phyloP scores from a whole-genome alignment of 345 rosid species.

The Litchi chinensis region DNA sequence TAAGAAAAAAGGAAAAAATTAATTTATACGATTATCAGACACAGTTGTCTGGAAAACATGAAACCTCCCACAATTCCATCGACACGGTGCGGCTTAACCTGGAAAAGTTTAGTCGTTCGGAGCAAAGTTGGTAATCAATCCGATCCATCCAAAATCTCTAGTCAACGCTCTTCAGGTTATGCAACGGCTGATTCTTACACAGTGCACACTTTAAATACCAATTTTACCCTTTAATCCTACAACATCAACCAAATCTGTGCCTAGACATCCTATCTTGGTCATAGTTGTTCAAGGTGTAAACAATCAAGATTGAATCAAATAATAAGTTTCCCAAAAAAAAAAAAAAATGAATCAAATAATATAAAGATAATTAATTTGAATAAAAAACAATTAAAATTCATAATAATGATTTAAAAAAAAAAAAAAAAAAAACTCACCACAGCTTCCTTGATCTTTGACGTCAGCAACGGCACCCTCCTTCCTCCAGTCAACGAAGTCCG shows the following conservation, averaged over 20 bases:
- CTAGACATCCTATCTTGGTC: background rate
- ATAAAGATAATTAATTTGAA: background rate
- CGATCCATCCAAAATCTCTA: background rate
- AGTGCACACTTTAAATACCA: background rate
- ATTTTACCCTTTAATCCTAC: conserved; percentile 1
- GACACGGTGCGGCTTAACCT: background rate
- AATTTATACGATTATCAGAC: background rate
- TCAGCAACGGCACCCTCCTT: conserved; percentile 70
- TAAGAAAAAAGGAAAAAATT: background rate
- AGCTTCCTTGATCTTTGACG: conserved; percentile 85
- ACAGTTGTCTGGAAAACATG: background rate
- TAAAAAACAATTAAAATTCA: background rate
- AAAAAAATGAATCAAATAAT: too few species aligned
- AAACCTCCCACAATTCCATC: background rate
- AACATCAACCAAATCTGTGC: background rate
- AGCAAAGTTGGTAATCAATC: background rate
- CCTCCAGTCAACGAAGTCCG: conserved; percentile 83
- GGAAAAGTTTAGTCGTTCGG: background rate
- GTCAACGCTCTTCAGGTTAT: background rate
- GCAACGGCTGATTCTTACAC: background rate
- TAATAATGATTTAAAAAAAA: background rate
- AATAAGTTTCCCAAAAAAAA: too few species aligned
- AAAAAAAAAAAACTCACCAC: conserved; percentile 52
- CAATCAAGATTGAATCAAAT: background rate
- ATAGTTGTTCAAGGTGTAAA: background rate